Evolutionary conservation across 2,329 filamentous ascomycete species (phyloP).

Genomic region (Microcyclospora tardicrescens): DNA sequence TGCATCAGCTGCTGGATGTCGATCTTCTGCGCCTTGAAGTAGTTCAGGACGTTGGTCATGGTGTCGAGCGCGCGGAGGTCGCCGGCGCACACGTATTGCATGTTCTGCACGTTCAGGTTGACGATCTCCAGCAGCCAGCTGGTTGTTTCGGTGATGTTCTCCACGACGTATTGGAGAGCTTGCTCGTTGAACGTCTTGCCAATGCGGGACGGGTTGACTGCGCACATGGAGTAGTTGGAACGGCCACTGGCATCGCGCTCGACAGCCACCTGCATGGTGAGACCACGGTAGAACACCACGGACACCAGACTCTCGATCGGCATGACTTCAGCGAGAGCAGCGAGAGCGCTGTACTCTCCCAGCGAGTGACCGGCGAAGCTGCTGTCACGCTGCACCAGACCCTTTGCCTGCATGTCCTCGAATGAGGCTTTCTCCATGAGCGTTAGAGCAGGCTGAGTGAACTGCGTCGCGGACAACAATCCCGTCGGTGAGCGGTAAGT

Average conservation of each 20-base stretch:
- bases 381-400: constrained; percentile 88
- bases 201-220: constrained; percentile 95
- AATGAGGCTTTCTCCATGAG: constrained; percentile 99
- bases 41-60: constrained; percentile 74
- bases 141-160: constrained; percentile 86
- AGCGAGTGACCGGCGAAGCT: constrained; percentile 96
- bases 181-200: constrained; percentile 98
- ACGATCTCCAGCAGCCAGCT: constrained; percentile 97
- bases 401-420: constrained; percentile 97
- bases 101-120: constrained; percentile 72
- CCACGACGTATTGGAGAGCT: constrained; percentile 90
- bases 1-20: constrained; percentile 90
- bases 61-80: constrained; percentile 54
- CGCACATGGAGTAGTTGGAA: constrained; percentile 98
- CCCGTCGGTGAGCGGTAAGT: constrained; percentile 93
- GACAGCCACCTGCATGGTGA: constrained; percentile 98
- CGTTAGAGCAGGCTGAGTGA: constrained; percentile 92
- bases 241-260: constrained; percentile 86
- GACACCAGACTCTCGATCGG: constrained; percentile 98
- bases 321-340: constrained; percentile 94
- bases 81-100: constrained; percentile 57
- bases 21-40: constrained; percentile 90
- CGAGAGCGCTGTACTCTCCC: constrained; percentile 94
- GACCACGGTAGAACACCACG: constrained; percentile 95
- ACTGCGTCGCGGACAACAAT: constrained; percentile 90